Conservation (phyloP, 768 basidiomycete species). For the Auricularia sp. region DNA sequence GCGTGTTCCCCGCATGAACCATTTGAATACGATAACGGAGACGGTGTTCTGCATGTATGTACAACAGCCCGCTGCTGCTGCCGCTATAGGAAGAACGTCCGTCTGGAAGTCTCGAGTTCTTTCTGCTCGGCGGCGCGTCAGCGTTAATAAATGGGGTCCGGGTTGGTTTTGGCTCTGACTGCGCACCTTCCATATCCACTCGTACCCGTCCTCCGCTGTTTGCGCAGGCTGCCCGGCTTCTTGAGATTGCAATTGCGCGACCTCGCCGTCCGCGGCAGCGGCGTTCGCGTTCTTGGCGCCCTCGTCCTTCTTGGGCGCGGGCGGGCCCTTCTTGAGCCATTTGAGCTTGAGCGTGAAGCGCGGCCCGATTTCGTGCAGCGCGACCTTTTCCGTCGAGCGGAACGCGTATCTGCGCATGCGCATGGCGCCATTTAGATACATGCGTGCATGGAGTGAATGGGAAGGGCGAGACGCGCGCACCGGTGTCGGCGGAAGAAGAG, state of each 20-base stretch:
- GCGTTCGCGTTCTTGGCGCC: slow-evolving; percentile 22
- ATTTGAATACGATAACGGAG: background rate
- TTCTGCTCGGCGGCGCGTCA: slow-evolving; percentile 38
- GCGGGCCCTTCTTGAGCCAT: slow-evolving; percentile 81
- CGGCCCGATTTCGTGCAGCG: slow-evolving; percentile 94
- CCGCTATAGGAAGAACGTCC: slow-evolving; percentile 75
- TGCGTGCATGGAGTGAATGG: slow-evolving; percentile 7
- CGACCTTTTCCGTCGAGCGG: slow-evolving; percentile 80
- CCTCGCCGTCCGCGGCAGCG: slow-evolving; percentile 18
- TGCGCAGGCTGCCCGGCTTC: slow-evolving; percentile 11
- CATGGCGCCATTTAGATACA: slow-evolving; percentile 8
- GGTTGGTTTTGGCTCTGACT: too few relatives aligned
- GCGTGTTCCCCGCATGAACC: background rate
- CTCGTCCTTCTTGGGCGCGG: slow-evolving; percentile 47
- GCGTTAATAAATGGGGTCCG: too few relatives aligned
- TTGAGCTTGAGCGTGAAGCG: slow-evolving; percentile 91
- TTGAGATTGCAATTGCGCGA: slow-evolving; percentile 10
- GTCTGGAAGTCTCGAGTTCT: slow-evolving; percentile 83
- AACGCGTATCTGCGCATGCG: slow-evolving; percentile 92
- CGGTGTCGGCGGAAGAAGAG: slow-evolving; percentile 94
- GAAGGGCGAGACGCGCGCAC: slow-evolving; percentile 27
- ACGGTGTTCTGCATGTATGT: background rate
- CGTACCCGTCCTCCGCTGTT: slow-evolving; percentile 26
- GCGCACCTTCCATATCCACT: slow-evolving; percentile 88
- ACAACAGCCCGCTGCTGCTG: background rate